Evolutionary conservation across 1,284 basidiomycete species (phyloP).

Genomic region (Ganoderma sinense): DNA sequence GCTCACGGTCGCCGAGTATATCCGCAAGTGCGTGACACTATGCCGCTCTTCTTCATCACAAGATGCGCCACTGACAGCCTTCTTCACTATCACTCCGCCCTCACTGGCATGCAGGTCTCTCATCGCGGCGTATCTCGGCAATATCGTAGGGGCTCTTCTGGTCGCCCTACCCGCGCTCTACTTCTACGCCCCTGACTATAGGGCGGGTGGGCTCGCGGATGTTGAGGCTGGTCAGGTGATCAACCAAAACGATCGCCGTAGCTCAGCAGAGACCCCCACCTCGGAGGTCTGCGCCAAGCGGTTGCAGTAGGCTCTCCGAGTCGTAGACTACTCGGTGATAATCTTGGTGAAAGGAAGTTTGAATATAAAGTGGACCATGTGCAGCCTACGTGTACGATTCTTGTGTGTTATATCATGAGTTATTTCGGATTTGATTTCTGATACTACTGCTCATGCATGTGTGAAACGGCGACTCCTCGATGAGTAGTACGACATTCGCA

Average conservation of each 20-base stretch:
- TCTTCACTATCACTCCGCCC: not conserved
- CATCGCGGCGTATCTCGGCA: conserved; percentile 73
- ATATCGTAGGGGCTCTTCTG: conserved; percentile 71
- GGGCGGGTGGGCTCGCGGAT: conserved; percentile 41
- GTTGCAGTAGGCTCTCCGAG: not conserved
- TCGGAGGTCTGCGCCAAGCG: not conserved
- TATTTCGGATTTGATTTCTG: not conserved
- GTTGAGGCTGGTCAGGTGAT: conserved; percentile 47
- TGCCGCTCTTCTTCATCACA: not conserved
- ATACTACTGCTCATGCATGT: not conserved
- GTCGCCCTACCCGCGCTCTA: conserved; percentile 69
- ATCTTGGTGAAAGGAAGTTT: not conserved
- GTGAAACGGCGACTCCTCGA: too few species aligned
- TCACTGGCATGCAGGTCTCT: conserved; percentile 57
- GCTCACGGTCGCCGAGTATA: conserved; percentile 67
- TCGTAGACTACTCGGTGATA: not conserved
- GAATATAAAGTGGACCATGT: not conserved
- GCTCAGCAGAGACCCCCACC: not conserved
- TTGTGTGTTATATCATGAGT: not conserved
- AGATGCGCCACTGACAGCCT: not conserved
- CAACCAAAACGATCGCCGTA: not conserved
- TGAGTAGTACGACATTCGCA: too few species aligned
- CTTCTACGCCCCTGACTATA: conserved; percentile 65
- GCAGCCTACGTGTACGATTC: not conserved
- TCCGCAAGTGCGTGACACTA: conserved; percentile 61